Base-by-base conservation (phyloP, 1,139 yeast genomes). In the Chernovozyma sophiae-reginae region DNA sequence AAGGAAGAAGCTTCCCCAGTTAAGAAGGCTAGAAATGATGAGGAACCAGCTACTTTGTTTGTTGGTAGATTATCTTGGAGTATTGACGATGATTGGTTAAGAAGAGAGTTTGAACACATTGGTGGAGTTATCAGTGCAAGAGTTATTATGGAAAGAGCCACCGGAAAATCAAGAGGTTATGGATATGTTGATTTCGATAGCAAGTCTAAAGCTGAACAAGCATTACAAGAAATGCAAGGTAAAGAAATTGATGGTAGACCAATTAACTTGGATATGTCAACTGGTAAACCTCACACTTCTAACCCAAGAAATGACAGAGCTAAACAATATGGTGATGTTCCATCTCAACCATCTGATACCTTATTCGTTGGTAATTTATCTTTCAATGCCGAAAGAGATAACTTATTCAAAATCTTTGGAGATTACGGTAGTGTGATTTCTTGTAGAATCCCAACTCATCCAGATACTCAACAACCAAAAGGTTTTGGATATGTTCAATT, bases 51-150 rank as follows among this genome's bases (percentile, higher is more conserved):
- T 43, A 92, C 97, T 46, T 68, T 92, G 51, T 92, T 92, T 56
- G 97, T 89, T 48, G 98, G 98, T 55, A 82, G 97, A 72, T 79
- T 92, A 56, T 89, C 98, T 25, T 92, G 97, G 97, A 86, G 82
- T 68, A 77, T 92, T 56, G 98, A 92, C 57, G 97, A 89, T 59
- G 95, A 81, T 42, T 86, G 96, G 96, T 79, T 92, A 62, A 74
- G 74, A 64, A 72, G 81, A 49, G 97, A 87, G 71, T 92, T 92
- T 62, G 89, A 82, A 60, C 77, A 76, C 46, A 60, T 77, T 49
- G 95, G 90, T 34, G 95, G 95, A 63, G 92, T 89, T 44, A 55
- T 77, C 33, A 63, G 81, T 53, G 97, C 97, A 48, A 84, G 98
- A 72, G 96, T 92, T 51, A 86, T 92, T 59, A 80, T 82, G 68